phyloP scores from a whole-genome alignment of 192 early-diverging fungal genomes.

The Umbelopsis sp. region DNA sequence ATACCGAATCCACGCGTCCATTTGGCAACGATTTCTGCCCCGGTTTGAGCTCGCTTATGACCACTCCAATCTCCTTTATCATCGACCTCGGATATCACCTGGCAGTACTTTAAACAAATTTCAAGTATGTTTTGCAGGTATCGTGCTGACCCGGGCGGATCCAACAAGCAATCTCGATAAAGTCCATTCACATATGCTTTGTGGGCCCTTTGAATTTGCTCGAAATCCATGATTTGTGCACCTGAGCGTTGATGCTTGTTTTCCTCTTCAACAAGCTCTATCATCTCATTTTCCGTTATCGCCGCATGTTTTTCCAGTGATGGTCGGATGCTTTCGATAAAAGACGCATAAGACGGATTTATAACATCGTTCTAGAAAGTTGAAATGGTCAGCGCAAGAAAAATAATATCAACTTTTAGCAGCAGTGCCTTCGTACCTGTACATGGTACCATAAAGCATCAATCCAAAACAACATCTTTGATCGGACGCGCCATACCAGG shows the following conservation, averaged over 20 bases:
- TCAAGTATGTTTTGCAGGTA: constrained; percentile 27
- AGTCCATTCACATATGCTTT: constrained; percentile 34
- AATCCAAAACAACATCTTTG: constrained; percentile 69
- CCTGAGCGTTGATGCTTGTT: not conserved
- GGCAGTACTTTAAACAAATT: constrained; percentile 33
- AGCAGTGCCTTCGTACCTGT: constrained; percentile 51
- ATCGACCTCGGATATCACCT: constrained; percentile 22
- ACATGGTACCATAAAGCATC: constrained; percentile 73
- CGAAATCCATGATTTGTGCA: constrained; percentile 37
- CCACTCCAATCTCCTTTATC: constrained; percentile 29
- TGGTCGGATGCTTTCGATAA: constrained; percentile 6
- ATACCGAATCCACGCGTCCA: constrained; percentile 26
- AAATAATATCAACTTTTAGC: not conserved
- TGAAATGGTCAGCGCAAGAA: not conserved
- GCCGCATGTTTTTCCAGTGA: not conserved
- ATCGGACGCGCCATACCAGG: constrained; percentile 54
- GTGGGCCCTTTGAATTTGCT: constrained; percentile 44
- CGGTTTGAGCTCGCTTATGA: constrained; percentile 20
- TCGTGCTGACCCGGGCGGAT: constrained; percentile 27
- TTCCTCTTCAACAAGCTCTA: too few species aligned
- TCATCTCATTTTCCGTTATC: not conserved
- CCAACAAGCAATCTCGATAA: constrained; percentile 40
- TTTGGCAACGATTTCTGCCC: constrained; percentile 28
- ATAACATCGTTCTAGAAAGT: constrained; percentile 5
- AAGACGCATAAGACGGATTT: not conserved